A percentile compares a stretch with the other conserved stretches of the same genome.
These are phyloP conservation scores for Pyrenophora seminiperda DNA, from an alignment of 2,329 filamentous ascomycete genomes.

Conservation along the genomic window DNA sequence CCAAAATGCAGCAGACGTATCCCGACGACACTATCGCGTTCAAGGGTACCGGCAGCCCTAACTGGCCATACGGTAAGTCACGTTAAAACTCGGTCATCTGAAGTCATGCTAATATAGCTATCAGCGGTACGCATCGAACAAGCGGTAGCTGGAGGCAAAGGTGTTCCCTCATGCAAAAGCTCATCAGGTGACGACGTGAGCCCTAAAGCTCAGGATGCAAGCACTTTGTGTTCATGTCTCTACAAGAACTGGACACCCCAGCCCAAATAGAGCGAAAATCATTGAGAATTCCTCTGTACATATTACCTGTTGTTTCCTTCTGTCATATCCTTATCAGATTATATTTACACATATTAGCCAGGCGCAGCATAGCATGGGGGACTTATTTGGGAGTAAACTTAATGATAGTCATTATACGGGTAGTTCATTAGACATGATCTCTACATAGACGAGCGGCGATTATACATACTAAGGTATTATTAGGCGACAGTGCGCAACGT, in stretches of 20 bases:
- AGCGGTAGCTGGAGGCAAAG: conserved; percentile 54
- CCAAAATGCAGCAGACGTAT: conserved; percentile 54
- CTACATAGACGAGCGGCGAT: too few relatives aligned
- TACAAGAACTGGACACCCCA: conserved; percentile 51
- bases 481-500: too few relatives aligned
- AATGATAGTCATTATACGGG: conserved; percentile 5
- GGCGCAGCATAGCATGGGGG: conserved; percentile 10
- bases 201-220: conserved; percentile 43
- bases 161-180: conserved; percentile 61
- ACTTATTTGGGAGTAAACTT: background rate
- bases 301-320: conserved; percentile 11
- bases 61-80: conserved; percentile 45
- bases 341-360: conserved; percentile 6
- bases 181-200: conserved; percentile 45
- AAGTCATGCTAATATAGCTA: conserved; percentile 11
- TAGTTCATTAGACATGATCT: too few relatives aligned
- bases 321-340: background rate
- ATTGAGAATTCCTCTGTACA: background rate
- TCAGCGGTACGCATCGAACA: conserved; percentile 61
- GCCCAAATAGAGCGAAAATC: conserved; percentile 11
- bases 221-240: conserved; percentile 52
- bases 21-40: conserved; percentile 36
- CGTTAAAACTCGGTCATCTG: background rate
- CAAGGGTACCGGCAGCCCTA: conserved; percentile 37
- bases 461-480: too few relatives aligned